Base-by-base conservation (phyloP, 345 rosid genomes). In the Sonneratia caseolaris region DNA sequence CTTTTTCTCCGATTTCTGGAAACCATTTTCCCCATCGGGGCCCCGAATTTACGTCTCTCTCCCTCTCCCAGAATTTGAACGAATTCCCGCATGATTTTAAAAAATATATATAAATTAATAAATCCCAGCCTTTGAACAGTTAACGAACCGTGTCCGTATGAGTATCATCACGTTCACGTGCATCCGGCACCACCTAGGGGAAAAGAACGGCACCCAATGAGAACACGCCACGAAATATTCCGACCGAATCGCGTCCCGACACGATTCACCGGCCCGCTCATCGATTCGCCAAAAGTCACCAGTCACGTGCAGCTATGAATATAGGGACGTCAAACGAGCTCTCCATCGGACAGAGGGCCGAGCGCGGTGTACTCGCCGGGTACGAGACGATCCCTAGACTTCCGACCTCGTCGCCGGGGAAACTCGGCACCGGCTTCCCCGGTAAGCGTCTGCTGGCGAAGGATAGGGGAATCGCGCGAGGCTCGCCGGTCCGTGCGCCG, bases 11-110 rank as follows among this genome's bases (percentile, higher is more conserved):
- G 7, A 40, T 40, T 40, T 40, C 43, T 40, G 9, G 43, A 40
- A 8, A 4, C 5, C 43, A 47, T 37, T 22, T 42, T 5, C 45
- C 45, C 7, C 7, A 0, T 42, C 7, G 45, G 32, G 64, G 43
- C 21, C 9, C 12, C 7, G 42, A 45, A 47, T 47, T 71, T 13
- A 71, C 68, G 45, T 11, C 9, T 22, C 32, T 42, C 42, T 2
- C 74, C 43, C 0, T 71, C 74, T 38, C 64, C 71, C 66, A 48
- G 8, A 37, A 66, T 42, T 73, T 73, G 75, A 73, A 66, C 66
- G 66, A 14, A 16, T 51, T 62, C 45, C 57, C 70, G 55, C 70
- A 68, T 40, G 35, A 45, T 38, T n/a, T 3, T 24, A 8, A 1
- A 5, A 43, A 3, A 27, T 35, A 35, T 3, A 7, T 2, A 10